Percentiles rank a stretch among this genome's conserved stretches.
Conservation (phyloP, 768 basidiomycete genomes). For the Sarcodon sp. region DNA sequence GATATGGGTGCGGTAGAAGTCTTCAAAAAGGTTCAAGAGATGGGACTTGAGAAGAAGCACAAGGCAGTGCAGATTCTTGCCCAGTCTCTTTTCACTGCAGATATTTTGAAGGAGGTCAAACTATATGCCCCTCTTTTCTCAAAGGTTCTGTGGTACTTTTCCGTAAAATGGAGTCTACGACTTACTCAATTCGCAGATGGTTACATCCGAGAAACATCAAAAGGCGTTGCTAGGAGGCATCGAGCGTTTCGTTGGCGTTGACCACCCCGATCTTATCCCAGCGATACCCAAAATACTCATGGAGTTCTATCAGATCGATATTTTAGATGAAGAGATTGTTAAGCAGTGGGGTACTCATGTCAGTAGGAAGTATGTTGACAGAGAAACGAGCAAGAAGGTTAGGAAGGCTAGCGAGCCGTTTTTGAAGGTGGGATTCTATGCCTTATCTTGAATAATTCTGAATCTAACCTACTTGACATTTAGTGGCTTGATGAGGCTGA, state of each 20-base stretch:
- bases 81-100: constrained; percentile 70
- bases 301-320: constrained; percentile 84
- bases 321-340: constrained; percentile 86
- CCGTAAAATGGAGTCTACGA: not conserved
- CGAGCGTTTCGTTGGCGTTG: constrained; percentile 72
- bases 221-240: constrained; percentile 90
- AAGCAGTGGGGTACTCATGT: constrained; percentile 93
- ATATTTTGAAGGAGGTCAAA: constrained; percentile 52
- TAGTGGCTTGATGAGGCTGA: constrained; percentile 89
- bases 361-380: constrained; percentile 93
- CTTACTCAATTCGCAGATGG: constrained; percentile 39
- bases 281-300: constrained; percentile 86
- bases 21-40: constrained; percentile 81
- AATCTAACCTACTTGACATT: constrained; percentile 1
- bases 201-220: constrained; percentile 89
- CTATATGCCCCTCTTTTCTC: constrained; percentile 57
- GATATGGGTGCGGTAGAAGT: constrained; percentile 50
- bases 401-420: constrained; percentile 93
- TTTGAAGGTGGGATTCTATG: constrained; percentile 47
- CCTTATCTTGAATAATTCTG: not conserved
- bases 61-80: constrained; percentile 76
- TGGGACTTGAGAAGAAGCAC: constrained; percentile 93
- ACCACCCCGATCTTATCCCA: constrained; percentile 57
- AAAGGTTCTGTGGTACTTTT: constrained; percentile 37
- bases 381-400: constrained; percentile 90